Percentiles rank a stretch among this genome's conserved stretches.
Evolutionary conservation across 495 filamentous ascomycete species (phyloP).

Genomic region (Pseudoneurospora amorphoporcata): DNA sequence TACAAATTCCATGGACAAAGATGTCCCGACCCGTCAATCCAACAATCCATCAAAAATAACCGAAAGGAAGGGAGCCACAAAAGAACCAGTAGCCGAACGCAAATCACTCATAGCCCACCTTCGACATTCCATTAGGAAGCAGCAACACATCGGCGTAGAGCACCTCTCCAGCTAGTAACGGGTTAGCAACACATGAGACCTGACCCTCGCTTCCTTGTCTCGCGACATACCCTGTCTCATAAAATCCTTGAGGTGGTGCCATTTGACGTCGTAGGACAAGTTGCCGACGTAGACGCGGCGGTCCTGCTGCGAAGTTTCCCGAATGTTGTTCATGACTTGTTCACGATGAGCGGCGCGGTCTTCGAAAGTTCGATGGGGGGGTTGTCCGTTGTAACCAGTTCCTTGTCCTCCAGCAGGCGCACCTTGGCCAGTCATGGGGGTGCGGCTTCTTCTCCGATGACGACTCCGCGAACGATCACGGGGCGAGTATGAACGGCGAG

Average conservation of each 20-base stretch:
- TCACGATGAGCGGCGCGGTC: constrained; percentile 80
- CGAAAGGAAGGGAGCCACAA: constrained; percentile 54
- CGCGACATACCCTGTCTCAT: constrained; percentile 91
- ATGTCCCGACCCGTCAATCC: constrained; percentile 98
- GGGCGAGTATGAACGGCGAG: constrained; percentile 83
- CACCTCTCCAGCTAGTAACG: constrained; percentile 81
- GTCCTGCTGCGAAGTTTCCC: constrained; percentile 94
- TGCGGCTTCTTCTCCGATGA: constrained; percentile 58
- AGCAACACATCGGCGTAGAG: constrained; percentile 98
- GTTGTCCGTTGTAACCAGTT: constrained; percentile 49
- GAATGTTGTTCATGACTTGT: constrained; percentile 87
- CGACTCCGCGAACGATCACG: constrained; percentile 84
- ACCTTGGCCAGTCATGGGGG: constrained; percentile 72
- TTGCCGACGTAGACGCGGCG: constrained; percentile 99
- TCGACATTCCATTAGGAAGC: constrained; percentile 99
- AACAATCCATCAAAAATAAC: constrained; percentile 80
- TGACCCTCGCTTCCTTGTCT: not conserved
- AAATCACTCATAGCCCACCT: constrained; percentile 94
- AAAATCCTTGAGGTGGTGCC: constrained; percentile 99
- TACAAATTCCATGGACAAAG: constrained; percentile 79
- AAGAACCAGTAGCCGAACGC: constrained; percentile 57
- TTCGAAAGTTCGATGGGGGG: constrained; percentile 64
- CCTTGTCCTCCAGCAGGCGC: constrained; percentile 53
- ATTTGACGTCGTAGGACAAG: constrained; percentile 98
- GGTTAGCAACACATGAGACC: constrained; percentile 10